A percentile compares a stretch with the other conserved stretches of the same genome.
phyloP scores from a whole-genome alignment of 352 stramenopile genomes.

The Pythium brachiatum region DNA sequence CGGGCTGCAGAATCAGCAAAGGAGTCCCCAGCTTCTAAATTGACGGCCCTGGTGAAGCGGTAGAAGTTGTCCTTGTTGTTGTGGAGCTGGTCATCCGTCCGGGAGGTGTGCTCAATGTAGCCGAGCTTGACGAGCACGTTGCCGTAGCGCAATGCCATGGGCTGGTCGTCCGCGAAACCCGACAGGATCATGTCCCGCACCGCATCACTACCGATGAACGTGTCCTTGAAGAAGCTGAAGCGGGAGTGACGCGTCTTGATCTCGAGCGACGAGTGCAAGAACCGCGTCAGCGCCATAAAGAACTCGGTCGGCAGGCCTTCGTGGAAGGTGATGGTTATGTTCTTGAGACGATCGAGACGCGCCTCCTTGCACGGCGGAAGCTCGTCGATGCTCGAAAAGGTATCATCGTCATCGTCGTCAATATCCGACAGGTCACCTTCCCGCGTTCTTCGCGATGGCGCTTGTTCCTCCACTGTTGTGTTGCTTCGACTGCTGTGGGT shows the following conservation, averaged over 20 bases:
- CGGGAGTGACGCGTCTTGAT: conserved; percentile 80
- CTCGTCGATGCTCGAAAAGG: conserved; percentile 45
- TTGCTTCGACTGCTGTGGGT: background rate
- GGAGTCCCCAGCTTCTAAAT: conserved; percentile 42
- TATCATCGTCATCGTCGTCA: conserved; percentile 38
- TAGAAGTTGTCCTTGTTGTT: conserved; percentile 88
- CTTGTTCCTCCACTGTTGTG: conserved; percentile 14
- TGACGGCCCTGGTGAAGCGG: conserved; percentile 68
- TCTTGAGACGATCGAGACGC: conserved; percentile 67
- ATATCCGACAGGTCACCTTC: conserved; percentile 31
- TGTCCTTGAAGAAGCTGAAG: conserved; percentile 88
- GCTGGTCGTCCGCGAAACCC: conserved; percentile 78
- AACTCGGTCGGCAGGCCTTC: conserved; percentile 79
- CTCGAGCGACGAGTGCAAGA: conserved; percentile 71
- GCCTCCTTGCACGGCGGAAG: conserved; percentile 67
- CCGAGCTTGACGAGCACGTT: conserved; percentile 80
- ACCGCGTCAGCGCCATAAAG: conserved; percentile 68
- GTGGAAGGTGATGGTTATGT: conserved; percentile 75
- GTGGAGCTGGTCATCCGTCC: conserved; percentile 72
- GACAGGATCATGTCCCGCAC: conserved; percentile 70
- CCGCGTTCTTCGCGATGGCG: conserved; percentile 9
- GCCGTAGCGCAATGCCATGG: conserved; percentile 61
- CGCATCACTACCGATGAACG: conserved; percentile 73
- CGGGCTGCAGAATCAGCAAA: conserved; percentile 31
- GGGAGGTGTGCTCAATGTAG: conserved; percentile 82